Conservation (phyloP, 73 alveolate genomes). For the Paraurostyla sp. region DNA sequence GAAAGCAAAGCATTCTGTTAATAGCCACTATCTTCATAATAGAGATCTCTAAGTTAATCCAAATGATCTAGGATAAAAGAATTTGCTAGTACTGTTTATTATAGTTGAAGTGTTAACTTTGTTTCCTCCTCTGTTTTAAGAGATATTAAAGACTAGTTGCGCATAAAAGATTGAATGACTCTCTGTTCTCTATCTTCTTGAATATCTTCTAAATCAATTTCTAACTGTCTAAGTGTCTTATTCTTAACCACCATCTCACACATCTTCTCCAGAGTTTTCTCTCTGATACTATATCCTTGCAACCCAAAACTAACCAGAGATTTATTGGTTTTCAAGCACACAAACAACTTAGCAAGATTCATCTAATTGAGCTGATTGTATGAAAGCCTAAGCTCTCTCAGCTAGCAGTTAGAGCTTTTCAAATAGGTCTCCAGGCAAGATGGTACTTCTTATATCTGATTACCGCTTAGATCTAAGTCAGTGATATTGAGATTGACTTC, state of each 20-base stretch:
- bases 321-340: not conserved
- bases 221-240: not conserved
- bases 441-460: constrained; percentile 30
- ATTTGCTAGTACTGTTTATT: not conserved
- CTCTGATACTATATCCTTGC: not conserved
- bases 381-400: not conserved
- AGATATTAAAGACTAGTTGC: not conserved
- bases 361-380: not conserved
- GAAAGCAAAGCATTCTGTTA: not conserved
- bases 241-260: not conserved
- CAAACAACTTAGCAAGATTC: constrained; percentile 1
- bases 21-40: not conserved
- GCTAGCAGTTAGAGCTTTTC: not conserved
- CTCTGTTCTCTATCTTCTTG: not conserved
- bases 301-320: not conserved
- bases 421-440: not conserved
- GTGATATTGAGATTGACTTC: not conserved
- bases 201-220: not conserved
- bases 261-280: not conserved
- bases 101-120: not conserved
- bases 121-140: constrained; percentile 15
- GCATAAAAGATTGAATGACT: not conserved
- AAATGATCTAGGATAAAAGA: not conserved
- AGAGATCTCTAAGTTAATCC: not conserved
- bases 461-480: not conserved